These are phyloP conservation scores for Aspergillus luchuensis DNA, from an alignment of 2,329 filamentous ascomycete genomes.

Conservation along the genomic window DNA sequence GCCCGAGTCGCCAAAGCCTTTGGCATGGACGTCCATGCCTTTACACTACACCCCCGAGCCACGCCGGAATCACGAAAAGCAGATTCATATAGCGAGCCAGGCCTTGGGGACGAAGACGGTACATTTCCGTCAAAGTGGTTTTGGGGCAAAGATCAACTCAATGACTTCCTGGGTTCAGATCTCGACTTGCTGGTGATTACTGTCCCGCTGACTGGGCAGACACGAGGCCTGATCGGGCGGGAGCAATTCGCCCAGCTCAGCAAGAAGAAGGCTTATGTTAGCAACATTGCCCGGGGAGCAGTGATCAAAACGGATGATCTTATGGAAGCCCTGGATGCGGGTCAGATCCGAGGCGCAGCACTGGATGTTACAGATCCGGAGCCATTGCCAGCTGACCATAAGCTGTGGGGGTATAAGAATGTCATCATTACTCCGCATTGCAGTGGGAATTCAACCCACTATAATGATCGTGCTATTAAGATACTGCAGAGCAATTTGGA, in stretches of 20 bases:
- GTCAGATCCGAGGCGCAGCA: constrained; percentile 1
- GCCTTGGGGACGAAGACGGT: neutral
- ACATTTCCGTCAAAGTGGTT: constrained; percentile 4
- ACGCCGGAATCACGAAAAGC: constrained; percentile 1
- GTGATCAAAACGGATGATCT: constrained; percentile 7
- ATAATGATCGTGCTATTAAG: neutral
- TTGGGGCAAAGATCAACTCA: constrained; percentile 1
- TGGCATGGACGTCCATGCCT: constrained; percentile 5
- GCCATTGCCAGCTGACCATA: neutral
- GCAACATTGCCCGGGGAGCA: neutral
- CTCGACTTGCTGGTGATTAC: constrained; percentile 9
- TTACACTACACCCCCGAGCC: neutral
- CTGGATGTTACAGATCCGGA: constrained; percentile 5
- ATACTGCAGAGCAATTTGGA: neutral
- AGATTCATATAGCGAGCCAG: neutral
- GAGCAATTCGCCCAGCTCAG: constrained; percentile 8
- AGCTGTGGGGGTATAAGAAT: constrained; percentile 3
- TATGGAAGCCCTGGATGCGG: neutral
- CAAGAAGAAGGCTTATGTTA: constrained; percentile 4
- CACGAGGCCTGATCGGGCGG: neutral
- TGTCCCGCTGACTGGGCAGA: neutral
- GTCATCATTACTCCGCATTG: constrained; percentile 10
- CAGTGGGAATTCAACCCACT: constrained; percentile 5
- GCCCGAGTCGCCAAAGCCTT: constrained; percentile 1
- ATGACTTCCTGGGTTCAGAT: constrained; percentile 4